These are phyloP conservation scores for Venturia carpophila DNA, from an alignment of 2,329 filamentous ascomycete species.

Conservation along the genomic window DNA sequence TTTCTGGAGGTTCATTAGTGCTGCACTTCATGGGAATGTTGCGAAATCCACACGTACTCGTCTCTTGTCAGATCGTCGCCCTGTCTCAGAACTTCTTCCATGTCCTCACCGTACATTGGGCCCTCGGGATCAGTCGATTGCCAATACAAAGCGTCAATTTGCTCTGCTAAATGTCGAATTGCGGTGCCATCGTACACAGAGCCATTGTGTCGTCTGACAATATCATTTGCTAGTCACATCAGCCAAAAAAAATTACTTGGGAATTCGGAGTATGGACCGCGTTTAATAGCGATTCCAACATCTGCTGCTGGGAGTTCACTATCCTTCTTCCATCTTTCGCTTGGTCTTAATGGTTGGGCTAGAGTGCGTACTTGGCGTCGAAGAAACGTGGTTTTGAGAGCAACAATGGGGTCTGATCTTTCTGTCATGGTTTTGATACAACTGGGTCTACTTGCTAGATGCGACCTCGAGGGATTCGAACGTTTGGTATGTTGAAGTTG, in stretches of 20 bases:
- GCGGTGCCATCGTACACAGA: slow-evolving; percentile 61
- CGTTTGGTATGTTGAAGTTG: no score
- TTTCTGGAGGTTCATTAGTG: slow-evolving; percentile 3
- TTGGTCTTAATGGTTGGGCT: slow-evolving; percentile 50
- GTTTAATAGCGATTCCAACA: slow-evolving; percentile 40
- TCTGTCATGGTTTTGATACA: neutral
- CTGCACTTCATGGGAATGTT: neutral
- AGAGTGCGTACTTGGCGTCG: slow-evolving; percentile 55
- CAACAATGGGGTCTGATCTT: slow-evolving; percentile 38
- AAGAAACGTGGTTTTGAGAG: slow-evolving; percentile 59
- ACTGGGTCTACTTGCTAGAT: neutral
- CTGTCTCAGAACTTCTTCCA: slow-evolving; percentile 11
- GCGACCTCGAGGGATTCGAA: neutral
- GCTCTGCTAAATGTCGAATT: slow-evolving; percentile 63
- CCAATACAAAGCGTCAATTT: slow-evolving; percentile 60
- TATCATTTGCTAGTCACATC: slow-evolving; percentile 47
- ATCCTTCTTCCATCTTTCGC: slow-evolving; percentile 44
- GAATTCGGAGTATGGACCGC: neutral
- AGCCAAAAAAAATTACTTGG: slow-evolving; percentile 7
- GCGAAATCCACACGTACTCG: neutral
- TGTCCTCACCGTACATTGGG: neutral
- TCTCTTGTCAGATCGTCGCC: slow-evolving; percentile 16
- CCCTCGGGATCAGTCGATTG: slow-evolving; percentile 34
- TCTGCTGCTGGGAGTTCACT: slow-evolving; percentile 42
- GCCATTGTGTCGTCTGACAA: slow-evolving; percentile 56